Percentiles rank a stretch among this genome's conserved stretches.
Conservation (phyloP, 2,329 filamentous ascomycete genomes). For the Penicillium occitanis region DNA sequence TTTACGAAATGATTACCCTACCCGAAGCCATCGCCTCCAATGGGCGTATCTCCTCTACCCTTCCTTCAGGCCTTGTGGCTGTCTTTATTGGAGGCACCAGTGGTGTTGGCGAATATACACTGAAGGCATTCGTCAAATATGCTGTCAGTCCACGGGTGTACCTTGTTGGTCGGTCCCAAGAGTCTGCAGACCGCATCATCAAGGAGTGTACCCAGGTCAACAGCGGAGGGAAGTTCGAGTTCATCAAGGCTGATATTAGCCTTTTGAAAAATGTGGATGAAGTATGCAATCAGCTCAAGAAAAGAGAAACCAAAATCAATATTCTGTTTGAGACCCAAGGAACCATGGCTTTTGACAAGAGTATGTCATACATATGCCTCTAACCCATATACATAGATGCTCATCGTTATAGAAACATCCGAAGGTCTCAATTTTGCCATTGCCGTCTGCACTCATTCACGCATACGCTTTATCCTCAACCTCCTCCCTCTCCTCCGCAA, state of each 20-base stretch:
- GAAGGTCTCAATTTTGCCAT: slow-evolving; percentile 58
- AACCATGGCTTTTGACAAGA: slow-evolving; percentile 26
- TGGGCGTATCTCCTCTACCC: background rate
- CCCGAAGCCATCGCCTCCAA: slow-evolving; percentile 4
- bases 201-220: slow-evolving; percentile 36
- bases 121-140: slow-evolving; percentile 49
- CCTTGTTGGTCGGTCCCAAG: slow-evolving; percentile 48
- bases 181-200: slow-evolving; percentile 45
- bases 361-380: slow-evolving; percentile 1
- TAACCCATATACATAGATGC: background rate
- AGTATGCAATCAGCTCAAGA: slow-evolving; percentile 33
- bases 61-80: slow-evolving; percentile 4
- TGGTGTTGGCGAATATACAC: slow-evolving; percentile 53
- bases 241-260: slow-evolving; percentile 37
- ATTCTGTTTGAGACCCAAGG: slow-evolving; percentile 40
- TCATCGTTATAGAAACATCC: slow-evolving; percentile 48
- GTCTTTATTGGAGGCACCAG: slow-evolving; percentile 47
- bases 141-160: slow-evolving; percentile 49
- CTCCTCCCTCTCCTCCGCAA: slow-evolving; percentile 56
- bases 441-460: slow-evolving; percentile 57
- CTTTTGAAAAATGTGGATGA: slow-evolving; percentile 37
- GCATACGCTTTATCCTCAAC: slow-evolving; percentile 57
- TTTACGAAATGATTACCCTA: background rate
- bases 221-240: slow-evolving; percentile 27
- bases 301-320: slow-evolving; percentile 36